phyloP scores from a whole-genome alignment of 129 eudicot genomes.

The Heracleum sosnowskyi region DNA sequence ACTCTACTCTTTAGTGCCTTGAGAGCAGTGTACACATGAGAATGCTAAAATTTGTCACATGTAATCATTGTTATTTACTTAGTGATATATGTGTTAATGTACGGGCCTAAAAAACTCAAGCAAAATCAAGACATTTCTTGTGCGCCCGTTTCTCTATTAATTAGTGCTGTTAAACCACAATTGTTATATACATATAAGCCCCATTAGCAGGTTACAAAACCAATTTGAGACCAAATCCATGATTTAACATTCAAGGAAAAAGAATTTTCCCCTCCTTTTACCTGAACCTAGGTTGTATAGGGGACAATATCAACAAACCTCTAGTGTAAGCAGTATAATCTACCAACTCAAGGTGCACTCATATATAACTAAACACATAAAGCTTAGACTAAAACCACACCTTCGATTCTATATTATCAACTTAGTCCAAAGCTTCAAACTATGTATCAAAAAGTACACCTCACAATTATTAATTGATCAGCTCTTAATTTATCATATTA shows the following conservation, averaged over 20 bases:
- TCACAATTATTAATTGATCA: background rate
- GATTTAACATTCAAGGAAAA: background rate
- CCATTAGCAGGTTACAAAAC: background rate
- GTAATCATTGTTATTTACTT: background rate
- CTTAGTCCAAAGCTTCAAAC: background rate
- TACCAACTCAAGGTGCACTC: background rate
- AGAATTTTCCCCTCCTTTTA: background rate
- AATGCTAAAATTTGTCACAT: background rate
- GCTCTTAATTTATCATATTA: background rate
- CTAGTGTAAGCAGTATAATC: background rate
- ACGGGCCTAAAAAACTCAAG: background rate
- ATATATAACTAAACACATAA: too few species aligned
- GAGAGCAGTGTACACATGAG: background rate
- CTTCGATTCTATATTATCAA: background rate
- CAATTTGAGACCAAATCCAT: background rate
- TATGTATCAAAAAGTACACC: background rate
- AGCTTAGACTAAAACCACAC: background rate
- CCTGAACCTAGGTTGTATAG: background rate
- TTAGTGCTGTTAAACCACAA: background rate
- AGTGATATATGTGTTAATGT: background rate
- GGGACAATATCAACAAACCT: background rate
- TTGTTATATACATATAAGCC: background rate
- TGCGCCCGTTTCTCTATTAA: background rate
- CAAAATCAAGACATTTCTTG: background rate
- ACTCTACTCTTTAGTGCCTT: background rate